Evolutionary conservation across 139 green algal species (phyloP).

Genomic region (Chlorella sp.): DNA sequence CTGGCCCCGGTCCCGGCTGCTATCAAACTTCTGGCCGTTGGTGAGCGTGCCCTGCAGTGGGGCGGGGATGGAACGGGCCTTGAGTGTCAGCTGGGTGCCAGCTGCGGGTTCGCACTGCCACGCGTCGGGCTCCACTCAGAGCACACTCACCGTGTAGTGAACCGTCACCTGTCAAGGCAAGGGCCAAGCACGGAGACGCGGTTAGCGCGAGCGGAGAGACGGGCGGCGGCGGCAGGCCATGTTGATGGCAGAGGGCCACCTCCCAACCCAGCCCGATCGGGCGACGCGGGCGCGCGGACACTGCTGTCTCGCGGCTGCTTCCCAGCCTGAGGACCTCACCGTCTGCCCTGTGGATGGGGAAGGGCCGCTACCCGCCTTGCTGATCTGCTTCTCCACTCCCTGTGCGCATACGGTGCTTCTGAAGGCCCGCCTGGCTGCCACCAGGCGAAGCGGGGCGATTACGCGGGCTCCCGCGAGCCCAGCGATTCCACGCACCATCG

Average conservation of each 20-base stretch:
- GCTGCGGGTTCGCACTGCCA: not conserved
- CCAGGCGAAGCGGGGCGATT: not conserved
- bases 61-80: not conserved
- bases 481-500: constrained; percentile 23
- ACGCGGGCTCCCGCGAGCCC: not conserved
- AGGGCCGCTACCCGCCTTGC: constrained; percentile 30
- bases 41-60: constrained; percentile 30
- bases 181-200: not conserved
- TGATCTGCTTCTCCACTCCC: constrained; percentile 14
- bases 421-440: constrained; percentile 9
- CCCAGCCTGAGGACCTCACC: no score
- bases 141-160: constrained; percentile 39
- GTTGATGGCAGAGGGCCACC: not conserved
- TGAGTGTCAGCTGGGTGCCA: not conserved
- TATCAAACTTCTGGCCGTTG: constrained; percentile 83
- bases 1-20: constrained; percentile 51
- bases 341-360: no score
- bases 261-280: not conserved
- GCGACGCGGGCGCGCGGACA: no score
- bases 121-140: not conserved
- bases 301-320: no score
- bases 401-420: constrained; percentile 16
- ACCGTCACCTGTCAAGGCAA: constrained; percentile 15
- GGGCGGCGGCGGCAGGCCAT: not conserved
- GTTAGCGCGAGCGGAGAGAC: not conserved